phyloP scores from a whole-genome alignment of 352 stramenopile species.

The Phytophthora tubulina region DNA sequence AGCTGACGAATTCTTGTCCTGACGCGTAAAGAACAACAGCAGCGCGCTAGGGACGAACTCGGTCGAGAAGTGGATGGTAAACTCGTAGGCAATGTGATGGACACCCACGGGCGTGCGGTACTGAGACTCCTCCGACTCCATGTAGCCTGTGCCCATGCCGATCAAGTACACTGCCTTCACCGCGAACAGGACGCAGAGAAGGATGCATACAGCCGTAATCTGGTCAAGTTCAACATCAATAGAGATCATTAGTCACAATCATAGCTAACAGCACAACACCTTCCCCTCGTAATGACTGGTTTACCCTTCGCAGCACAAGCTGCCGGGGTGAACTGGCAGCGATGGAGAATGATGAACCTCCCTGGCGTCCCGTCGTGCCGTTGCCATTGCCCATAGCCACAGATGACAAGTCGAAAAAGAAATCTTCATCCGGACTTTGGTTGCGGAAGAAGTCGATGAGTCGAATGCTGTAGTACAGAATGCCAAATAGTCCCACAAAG shows the following conservation, averaged over 20 bases:
- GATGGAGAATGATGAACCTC: slow-evolving; percentile 32
- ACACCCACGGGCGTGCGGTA: slow-evolving; percentile 70
- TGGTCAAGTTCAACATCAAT: slow-evolving; percentile 33
- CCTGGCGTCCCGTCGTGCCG: slow-evolving; percentile 11
- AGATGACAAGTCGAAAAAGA: slow-evolving; percentile 82
- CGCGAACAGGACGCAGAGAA: slow-evolving; percentile 76
- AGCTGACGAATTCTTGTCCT: slow-evolving; percentile 39
- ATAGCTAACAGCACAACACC: slow-evolving; percentile 14
- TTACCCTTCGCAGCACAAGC: slow-evolving; percentile 72
- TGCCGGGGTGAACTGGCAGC: slow-evolving; percentile 58
- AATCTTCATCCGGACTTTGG: slow-evolving; percentile 78
- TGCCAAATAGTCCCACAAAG: slow-evolving; percentile 66
- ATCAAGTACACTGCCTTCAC: slow-evolving; percentile 77
- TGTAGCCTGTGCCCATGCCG: slow-evolving; percentile 68
- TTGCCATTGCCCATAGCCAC: slow-evolving; percentile 42
- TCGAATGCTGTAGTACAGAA: slow-evolving; percentile 85
- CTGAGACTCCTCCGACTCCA: slow-evolving; percentile 72
- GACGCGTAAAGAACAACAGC: slow-evolving; percentile 75
- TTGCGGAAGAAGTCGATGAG: slow-evolving; percentile 86
- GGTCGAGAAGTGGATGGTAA: slow-evolving; percentile 73
- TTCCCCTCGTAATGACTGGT: slow-evolving; percentile 10
- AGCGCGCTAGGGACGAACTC: slow-evolving; percentile 79
- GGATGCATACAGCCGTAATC: slow-evolving; percentile 81
- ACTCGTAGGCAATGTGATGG: slow-evolving; percentile 79
- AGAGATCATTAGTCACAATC: slow-evolving; percentile 13